A percentile compares a stretch with the other conserved stretches of the same genome.
Evolutionary conservation across 306 rosid species (phyloP).

Genomic region (Trifolium dubium): DNA sequence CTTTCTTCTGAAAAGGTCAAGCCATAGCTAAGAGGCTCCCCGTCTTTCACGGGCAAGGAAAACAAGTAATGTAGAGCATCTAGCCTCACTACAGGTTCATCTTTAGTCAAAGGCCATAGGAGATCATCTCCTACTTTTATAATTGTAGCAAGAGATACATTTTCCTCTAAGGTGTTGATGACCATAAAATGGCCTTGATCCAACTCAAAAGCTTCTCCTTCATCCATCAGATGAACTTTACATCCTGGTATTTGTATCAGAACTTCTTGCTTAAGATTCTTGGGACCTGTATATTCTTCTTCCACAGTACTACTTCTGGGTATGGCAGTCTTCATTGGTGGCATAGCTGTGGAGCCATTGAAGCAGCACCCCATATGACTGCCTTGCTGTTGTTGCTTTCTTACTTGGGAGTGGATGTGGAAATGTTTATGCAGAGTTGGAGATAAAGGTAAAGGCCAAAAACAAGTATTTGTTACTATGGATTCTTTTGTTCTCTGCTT

Average conservation of each 20-base stretch:
- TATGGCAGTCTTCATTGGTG: constrained; percentile 37
- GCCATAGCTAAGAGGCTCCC: constrained; percentile 92
- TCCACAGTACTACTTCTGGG: neutral
- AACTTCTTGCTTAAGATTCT: constrained; percentile 57
- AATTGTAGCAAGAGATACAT: constrained; percentile 72
- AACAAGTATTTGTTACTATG: constrained; percentile 31
- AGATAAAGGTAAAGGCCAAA: constrained; percentile 2
- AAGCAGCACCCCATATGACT: constrained; percentile 64
- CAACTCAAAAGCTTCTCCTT: constrained; percentile 75
- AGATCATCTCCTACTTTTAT: constrained; percentile 71
- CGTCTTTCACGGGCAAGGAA: constrained; percentile 75
- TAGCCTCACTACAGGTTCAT: constrained; percentile 90
- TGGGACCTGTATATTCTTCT: constrained; percentile 38
- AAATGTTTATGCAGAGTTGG: constrained; percentile 6
- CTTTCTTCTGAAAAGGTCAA: constrained; percentile 63
- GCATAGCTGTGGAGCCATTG: constrained; percentile 51
- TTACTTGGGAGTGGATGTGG: constrained; percentile 36
- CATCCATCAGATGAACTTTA: constrained; percentile 78
- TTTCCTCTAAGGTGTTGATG: constrained; percentile 59
- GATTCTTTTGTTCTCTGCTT: constrained; percentile 54
- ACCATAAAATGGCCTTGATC: constrained; percentile 72
- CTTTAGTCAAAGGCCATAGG: constrained; percentile 96
- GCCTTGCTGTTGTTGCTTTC: constrained; percentile 34
- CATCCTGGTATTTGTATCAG: constrained; percentile 68
- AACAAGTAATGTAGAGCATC: constrained; percentile 73